Evolutionary conservation across 2,329 filamentous ascomycete genomes (phyloP).

Genomic region (Ophiostoma triangulosporum): DNA sequence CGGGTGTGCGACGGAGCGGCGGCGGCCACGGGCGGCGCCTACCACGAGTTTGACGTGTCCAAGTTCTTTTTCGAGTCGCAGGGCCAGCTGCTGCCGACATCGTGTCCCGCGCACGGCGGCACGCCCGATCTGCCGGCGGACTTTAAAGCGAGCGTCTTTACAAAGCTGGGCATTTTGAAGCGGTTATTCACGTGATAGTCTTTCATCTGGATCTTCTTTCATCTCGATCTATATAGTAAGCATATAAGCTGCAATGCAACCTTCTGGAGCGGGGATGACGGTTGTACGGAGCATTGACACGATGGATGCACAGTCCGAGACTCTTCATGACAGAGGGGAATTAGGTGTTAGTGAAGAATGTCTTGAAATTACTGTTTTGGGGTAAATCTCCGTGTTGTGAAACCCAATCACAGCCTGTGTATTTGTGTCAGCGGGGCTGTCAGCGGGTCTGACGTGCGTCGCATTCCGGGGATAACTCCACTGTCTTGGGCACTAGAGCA

Average conservation of each 20-base stretch:
- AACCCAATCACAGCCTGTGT: slow-evolving; percentile 3
- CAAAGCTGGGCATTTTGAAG: background rate
- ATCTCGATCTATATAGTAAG: too few species aligned
- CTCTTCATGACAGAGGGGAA: too few species aligned
- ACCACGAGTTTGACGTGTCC: slow-evolving; percentile 22
- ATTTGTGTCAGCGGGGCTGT: too few species aligned
- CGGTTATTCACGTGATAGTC: too few species aligned
- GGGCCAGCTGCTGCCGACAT: slow-evolving; percentile 16
- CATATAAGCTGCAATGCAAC: too few species aligned
- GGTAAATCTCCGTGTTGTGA: background rate
- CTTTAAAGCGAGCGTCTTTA: background rate
- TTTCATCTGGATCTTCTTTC: too few species aligned
- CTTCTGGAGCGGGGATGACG: too few species aligned
- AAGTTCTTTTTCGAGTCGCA: slow-evolving; percentile 25
- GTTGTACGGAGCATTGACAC: too few species aligned
- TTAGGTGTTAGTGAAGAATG: slow-evolving; percentile 2
- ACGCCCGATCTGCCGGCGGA: background rate
- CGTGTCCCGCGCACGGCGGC: slow-evolving; percentile 14
- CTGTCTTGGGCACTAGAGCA: background rate
- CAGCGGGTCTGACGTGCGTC: slow-evolving; percentile 1
- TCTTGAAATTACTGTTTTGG: background rate
- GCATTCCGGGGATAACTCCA: background rate
- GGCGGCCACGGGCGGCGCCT: slow-evolving; percentile 9
- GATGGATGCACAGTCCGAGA: too few species aligned
- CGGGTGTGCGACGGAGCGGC: slow-evolving; percentile 16